phyloP scores from a whole-genome alignment of 148 eudicot species.

The Silene uniflora region DNA sequence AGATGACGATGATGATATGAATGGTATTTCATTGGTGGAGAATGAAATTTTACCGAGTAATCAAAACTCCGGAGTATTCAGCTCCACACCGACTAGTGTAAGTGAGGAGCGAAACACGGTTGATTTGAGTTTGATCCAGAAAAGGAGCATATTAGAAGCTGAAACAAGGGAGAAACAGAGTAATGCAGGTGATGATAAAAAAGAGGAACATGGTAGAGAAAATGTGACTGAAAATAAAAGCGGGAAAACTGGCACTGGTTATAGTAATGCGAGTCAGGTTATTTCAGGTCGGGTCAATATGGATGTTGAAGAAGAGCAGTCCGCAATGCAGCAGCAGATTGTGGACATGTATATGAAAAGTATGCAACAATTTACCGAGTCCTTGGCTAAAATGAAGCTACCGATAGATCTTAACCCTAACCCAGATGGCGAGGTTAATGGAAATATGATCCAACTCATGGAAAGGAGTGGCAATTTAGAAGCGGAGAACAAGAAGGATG shows the following conservation, averaged over 20 bases:
- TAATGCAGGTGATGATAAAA: constrained; percentile 4
- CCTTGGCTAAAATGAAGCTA: constrained; percentile 76
- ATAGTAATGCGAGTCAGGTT: constrained; percentile 19
- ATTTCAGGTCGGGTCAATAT: constrained; percentile 31
- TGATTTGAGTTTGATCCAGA: constrained; percentile 31
- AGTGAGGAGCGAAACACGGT: constrained; percentile 60
- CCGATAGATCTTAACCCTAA: constrained; percentile 59
- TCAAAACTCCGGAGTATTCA: constrained; percentile 38
- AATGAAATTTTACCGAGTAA: constrained; percentile 23
- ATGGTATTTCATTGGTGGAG: constrained; percentile 37
- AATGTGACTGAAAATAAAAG: constrained; percentile 27
- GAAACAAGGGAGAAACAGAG: constrained; percentile 28
- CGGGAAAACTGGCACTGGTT: not conserved
- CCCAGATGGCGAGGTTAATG: constrained; percentile 19
- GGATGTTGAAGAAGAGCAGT: constrained; percentile 52
- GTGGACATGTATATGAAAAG: constrained; percentile 83
- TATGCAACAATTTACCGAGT: constrained; percentile 78
- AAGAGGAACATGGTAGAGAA: constrained; percentile 19
- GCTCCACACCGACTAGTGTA: constrained; percentile 52
- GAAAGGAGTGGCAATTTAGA: constrained; percentile 30
- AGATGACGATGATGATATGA: constrained; percentile 41
- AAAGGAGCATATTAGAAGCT: not conserved
- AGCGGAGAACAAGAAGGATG: constrained; percentile 48
- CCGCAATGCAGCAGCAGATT: constrained; percentile 74
- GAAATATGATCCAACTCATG: constrained; percentile 30